Conservation (phyloP, 2,329 filamentous ascomycete genomes). For the Celoporthe dispersa region DNA sequence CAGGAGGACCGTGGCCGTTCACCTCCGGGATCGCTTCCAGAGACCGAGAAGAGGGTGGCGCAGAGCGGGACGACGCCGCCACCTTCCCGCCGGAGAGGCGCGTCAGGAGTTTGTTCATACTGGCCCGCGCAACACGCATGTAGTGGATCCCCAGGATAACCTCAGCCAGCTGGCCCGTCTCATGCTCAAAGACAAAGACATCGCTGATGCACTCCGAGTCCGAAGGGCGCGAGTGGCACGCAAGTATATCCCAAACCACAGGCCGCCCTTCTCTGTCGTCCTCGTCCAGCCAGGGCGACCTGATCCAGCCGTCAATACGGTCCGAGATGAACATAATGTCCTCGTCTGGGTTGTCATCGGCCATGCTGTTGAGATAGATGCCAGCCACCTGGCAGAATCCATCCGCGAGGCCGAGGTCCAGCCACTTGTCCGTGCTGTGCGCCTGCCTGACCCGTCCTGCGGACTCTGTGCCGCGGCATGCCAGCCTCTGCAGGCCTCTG, state of each 20-base stretch:
- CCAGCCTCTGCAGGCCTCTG: conserved; percentile 39
- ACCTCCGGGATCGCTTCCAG: not conserved
- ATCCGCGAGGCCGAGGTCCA: conserved; percentile 38
- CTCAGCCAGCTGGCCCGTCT: conserved; percentile 36
- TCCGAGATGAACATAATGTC: conserved; percentile 40
- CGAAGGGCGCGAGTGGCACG: conserved; percentile 33
- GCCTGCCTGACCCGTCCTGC: conserved; percentile 37
- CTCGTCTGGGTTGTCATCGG: conserved; percentile 27
- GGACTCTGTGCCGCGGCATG: conserved; percentile 36
- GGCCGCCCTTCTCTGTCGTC: not conserved
- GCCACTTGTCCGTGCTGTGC: conserved; percentile 30
- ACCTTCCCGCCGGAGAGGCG: not conserved
- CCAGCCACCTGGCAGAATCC: conserved; percentile 43
- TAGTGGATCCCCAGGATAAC: conserved; percentile 42
- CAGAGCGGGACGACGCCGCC: not conserved
- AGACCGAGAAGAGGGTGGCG: not conserved
- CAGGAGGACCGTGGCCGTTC: not conserved
- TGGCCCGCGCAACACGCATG: conserved; percentile 34
- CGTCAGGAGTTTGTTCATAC: conserved; percentile 38
- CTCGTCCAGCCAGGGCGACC: conserved; percentile 34
- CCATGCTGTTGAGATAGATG: conserved; percentile 44
- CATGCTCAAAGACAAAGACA: conserved; percentile 41
- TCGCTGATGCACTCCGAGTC: conserved; percentile 39
- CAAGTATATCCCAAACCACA: conserved; percentile 36
- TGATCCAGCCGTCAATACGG: conserved; percentile 39